A percentile compares a stretch with the other conserved stretches of the same genome.
phyloP scores from a whole-genome alignment of 139 green algal genomes.

The Coelastrella sp. region DNA sequence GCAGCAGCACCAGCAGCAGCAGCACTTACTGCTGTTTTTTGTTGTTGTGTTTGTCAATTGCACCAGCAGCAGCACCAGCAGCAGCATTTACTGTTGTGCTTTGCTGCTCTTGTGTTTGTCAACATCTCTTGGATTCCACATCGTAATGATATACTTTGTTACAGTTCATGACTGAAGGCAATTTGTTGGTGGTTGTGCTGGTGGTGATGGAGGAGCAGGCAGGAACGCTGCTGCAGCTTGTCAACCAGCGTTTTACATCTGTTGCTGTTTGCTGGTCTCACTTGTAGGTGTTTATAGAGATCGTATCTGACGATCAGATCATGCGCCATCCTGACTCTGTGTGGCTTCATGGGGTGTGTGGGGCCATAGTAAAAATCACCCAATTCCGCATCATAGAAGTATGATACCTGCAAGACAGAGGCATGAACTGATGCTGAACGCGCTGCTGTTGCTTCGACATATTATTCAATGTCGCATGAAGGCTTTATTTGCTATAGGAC shows the following conservation, averaged over 20 bases:
- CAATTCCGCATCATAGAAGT: conserved; percentile 97
- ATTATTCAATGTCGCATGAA: neutral
- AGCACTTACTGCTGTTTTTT: too few relatives aligned
- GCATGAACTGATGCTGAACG: neutral
- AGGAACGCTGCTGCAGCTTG: neutral
- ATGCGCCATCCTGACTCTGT: conserved; percentile 95
- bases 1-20: conserved; percentile 25
- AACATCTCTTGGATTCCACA: neutral
- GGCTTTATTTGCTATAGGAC: too few relatives aligned
- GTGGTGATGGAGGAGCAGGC: too few relatives aligned
- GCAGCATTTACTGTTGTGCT: neutral
- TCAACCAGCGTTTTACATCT: neutral
- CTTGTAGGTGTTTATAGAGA: conserved; percentile 89
- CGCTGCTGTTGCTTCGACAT: too few relatives aligned
- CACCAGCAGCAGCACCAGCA: conserved; percentile 1
- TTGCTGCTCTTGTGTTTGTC: neutral
- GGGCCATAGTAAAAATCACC: conserved; percentile 97
- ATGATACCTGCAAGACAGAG: conserved; percentile 72
- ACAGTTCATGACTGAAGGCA: neutral
- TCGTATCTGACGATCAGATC: conserved; percentile 93
- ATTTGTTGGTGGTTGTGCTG: neutral
- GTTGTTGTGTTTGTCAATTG: neutral
- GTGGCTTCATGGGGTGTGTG: conserved; percentile 93
- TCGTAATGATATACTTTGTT: neutral
- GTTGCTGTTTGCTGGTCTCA: conserved; percentile 34